Evolutionary conservation across 164 flowering plant species (phyloP), one percentile per base, ranked within the genome.

Genomic region (Warburgia ugandensis): DNA sequence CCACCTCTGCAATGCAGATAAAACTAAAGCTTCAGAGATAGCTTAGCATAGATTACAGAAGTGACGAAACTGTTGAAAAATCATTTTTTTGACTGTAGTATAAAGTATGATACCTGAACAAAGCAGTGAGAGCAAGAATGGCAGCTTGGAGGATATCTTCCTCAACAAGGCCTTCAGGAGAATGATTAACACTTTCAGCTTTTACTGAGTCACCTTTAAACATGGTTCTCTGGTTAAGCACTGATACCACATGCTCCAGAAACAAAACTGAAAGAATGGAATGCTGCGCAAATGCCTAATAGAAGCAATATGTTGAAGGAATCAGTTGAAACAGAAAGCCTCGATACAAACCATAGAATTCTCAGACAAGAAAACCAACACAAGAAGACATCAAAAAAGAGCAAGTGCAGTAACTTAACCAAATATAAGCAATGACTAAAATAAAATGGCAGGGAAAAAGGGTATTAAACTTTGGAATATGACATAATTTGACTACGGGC

Each of bases 261-360:
- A 92, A 92, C 56, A 66, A 63, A 68, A 46, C 45, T n/a, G 97
- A 82, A 48, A 92, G 95, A 30, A 74, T 63, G 12, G 73, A 13
- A 56, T 92, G 97, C 72, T 92, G 99, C 35, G 99, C 76, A 71
- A 92, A 92, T 61, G 83, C 86, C 99, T 92, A 52, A 14, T 39
- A 61, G 16, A 31, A 45, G 40, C 52, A 49, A 48, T 45, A 51
- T 16, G 22, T 10, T 42, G 3, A 42, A 42, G 22, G 22, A 4
- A 42, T 42, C 20, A 16, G n/a, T n/a, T n/a, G n/a, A n/a, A n/a
- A n/a, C n/a, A n/a, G n/a, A n/a, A n/a, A n/a, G n/a, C n/a, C n/a
- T n/a, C n/a, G n/a, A n/a, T n/a, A n/a, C n/a, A n/a, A n/a, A n/a
- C n/a, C n/a, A n/a, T n/a, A n/a, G n/a, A n/a, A n/a, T n/a, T n/a